These are phyloP conservation scores for Citrus unshiu DNA, from an alignment of 345 rosid species.

Conservation along the genomic window DNA sequence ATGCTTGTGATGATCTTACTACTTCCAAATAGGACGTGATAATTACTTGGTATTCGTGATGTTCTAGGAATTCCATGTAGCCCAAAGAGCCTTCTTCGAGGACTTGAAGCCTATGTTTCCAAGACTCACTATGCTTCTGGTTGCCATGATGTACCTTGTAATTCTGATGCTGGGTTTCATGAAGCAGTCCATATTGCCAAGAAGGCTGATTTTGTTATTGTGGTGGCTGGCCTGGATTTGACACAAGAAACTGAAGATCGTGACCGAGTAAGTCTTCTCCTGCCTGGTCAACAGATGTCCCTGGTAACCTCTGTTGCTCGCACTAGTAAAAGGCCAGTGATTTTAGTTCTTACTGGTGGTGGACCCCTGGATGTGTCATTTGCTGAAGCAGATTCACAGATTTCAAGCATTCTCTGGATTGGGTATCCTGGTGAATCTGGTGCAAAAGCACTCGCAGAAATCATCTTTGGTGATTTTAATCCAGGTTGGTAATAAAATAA, in stretches of 20 bases:
- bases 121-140: constrained; percentile 53
- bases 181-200: constrained; percentile 59
- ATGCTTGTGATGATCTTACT: constrained; percentile 7
- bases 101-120: constrained; percentile 44
- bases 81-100: constrained; percentile 54
- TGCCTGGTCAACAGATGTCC: constrained; percentile 80
- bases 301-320: constrained; percentile 64
- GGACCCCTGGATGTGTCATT: constrained; percentile 88
- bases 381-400: constrained; percentile 49
- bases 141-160: constrained; percentile 63
- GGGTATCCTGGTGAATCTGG: constrained; percentile 97
- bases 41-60: constrained; percentile 2
- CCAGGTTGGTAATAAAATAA: constrained; percentile 56
- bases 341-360: constrained; percentile 92
- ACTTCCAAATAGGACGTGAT: neutral
- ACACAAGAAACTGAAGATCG: constrained; percentile 87
- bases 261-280: constrained; percentile 77
- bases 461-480: constrained; percentile 76
- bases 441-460: constrained; percentile 73
- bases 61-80: constrained; percentile 67
- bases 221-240: constrained; percentile 76
- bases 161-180: constrained; percentile 38
- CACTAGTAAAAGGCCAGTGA: constrained; percentile 58
- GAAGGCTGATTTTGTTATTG: constrained; percentile 59
- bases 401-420: constrained; percentile 83